These are phyloP conservation scores for Penicillium sumatraense DNA, from an alignment of 2,329 filamentous ascomycete genomes.

Conservation along the genomic window DNA sequence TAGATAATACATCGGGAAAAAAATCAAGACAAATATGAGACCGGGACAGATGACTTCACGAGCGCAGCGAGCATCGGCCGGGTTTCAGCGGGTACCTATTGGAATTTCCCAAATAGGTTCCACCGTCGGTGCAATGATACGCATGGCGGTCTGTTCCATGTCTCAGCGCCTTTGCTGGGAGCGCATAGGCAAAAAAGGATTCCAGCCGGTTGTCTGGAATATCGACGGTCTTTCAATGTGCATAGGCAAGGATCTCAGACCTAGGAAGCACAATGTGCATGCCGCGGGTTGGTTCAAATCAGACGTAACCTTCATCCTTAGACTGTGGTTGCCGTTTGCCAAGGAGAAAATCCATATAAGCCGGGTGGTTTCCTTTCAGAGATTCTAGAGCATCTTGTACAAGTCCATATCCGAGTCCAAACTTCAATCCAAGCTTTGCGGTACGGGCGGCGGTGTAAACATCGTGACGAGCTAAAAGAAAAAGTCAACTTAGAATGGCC, in stretches of 20 bases:
- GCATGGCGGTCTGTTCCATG: not conserved
- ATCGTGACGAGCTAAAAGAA: conserved; percentile 72
- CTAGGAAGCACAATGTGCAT: not conserved
- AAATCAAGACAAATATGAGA: not conserved
- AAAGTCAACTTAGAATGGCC: conserved; percentile 15
- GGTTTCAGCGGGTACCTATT: not conserved
- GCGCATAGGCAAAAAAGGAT: not conserved
- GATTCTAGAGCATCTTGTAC: conserved; percentile 76
- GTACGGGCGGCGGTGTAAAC: conserved; percentile 76
- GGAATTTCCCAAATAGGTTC: not conserved
- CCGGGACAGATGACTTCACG: not conserved
- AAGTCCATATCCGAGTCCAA: conserved; percentile 79
- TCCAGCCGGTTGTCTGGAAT: not conserved
- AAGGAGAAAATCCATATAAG: conserved; percentile 72
- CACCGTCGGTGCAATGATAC: not conserved
- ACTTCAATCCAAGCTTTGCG: conserved; percentile 76
- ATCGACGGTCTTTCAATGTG: not conserved
- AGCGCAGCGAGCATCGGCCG: not conserved
- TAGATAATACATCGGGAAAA: conserved; percentile 10
- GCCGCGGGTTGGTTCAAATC: conserved; percentile 1
- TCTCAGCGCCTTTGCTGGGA: not conserved
- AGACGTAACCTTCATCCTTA: conserved; percentile 22
- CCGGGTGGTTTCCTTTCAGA: conserved; percentile 71
- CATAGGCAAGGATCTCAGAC: not conserved
- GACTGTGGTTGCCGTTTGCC: conserved; percentile 44